A percentile compares a stretch with the other conserved stretches of the same genome.
These are phyloP conservation scores for Nadsonia commutata DNA, from an alignment of 1,139 yeast species.

Conservation along the genomic window DNA sequence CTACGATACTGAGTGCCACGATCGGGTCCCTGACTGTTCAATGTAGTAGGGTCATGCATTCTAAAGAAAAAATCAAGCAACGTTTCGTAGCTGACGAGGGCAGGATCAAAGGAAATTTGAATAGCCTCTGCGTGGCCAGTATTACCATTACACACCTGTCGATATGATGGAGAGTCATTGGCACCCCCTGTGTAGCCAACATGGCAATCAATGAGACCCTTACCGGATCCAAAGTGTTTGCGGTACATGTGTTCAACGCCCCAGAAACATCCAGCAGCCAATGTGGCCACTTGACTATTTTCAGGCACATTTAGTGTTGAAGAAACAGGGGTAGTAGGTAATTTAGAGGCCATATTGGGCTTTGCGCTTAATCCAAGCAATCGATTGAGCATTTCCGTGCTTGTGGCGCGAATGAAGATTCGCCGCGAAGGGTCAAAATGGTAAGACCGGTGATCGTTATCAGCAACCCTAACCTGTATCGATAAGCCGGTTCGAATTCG, in stretches of 20 bases:
- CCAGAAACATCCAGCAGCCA: constrained; percentile 66
- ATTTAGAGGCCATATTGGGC: neutral
- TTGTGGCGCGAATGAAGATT: too few species aligned
- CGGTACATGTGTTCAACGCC: constrained; percentile 78
- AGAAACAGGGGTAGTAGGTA: constrained; percentile 7
- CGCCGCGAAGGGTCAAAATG: too few species aligned
- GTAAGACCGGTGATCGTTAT: too few species aligned
- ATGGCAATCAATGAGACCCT: constrained; percentile 57
- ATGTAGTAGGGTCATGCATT: constrained; percentile 67
- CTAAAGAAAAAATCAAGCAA: constrained; percentile 73
- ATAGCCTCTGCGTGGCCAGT: constrained; percentile 58
- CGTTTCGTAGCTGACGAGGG: constrained; percentile 39
- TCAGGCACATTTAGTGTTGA: constrained; percentile 18
- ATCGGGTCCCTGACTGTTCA: constrained; percentile 66
- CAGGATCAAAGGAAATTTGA: constrained; percentile 72
- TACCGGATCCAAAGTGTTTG: constrained; percentile 38
- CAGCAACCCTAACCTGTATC: too few species aligned
- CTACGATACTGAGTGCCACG: constrained; percentile 74
- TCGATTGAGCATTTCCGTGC: neutral
- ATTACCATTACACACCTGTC: constrained; percentile 57
- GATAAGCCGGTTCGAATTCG: too few species aligned
- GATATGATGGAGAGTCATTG: constrained; percentile 44
- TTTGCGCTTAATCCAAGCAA: neutral
- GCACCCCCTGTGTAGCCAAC: constrained; percentile 88
- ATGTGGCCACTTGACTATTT: constrained; percentile 24